These are phyloP conservation scores for Wallacemonas sp. DNA, from an alignment of 208 protist species.

Conservation along the genomic window DNA sequence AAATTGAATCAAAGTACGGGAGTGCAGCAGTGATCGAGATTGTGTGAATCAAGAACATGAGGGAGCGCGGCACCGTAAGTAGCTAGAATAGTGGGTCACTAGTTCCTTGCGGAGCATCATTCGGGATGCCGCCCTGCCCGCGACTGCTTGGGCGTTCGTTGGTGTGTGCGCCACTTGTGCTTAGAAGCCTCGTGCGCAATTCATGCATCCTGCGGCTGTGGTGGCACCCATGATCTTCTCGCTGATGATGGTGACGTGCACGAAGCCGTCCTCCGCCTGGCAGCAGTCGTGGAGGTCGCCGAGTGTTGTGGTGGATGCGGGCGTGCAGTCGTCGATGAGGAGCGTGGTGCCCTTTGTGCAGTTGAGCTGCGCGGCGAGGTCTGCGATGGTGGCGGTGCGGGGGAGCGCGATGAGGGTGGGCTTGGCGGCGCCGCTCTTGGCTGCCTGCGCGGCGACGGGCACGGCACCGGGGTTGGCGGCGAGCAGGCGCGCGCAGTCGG, in stretches of 20 bases:
- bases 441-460: slow-evolving; percentile 17
- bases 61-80: too few species aligned
- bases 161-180: background rate
- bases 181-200: background rate
- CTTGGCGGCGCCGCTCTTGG: slow-evolving; percentile 16
- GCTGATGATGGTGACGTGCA: slow-evolving; percentile 20
- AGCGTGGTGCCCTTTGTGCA: slow-evolving; percentile 19
- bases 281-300: slow-evolving; percentile 27
- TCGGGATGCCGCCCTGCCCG: too few species aligned
- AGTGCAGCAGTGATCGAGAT: too few species aligned
- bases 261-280: slow-evolving; percentile 25
- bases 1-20: too few species aligned
- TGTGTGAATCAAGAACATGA: too few species aligned
- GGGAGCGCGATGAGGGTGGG: slow-evolving; percentile 21
- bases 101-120: too few species aligned
- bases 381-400: slow-evolving; percentile 18
- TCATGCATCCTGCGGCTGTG: background rate
- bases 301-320: slow-evolving; percentile 15
- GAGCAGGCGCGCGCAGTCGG: slow-evolving; percentile 28
- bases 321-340: slow-evolving; percentile 24
- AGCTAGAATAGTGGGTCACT: too few species aligned
- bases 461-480: slow-evolving; percentile 13
- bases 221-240: slow-evolving; percentile 19
- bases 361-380: slow-evolving; percentile 9
- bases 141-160: background rate